phyloP scores from a whole-genome alignment of 192 early-diverging fungal species.

The Dissophora globulifera region DNA sequence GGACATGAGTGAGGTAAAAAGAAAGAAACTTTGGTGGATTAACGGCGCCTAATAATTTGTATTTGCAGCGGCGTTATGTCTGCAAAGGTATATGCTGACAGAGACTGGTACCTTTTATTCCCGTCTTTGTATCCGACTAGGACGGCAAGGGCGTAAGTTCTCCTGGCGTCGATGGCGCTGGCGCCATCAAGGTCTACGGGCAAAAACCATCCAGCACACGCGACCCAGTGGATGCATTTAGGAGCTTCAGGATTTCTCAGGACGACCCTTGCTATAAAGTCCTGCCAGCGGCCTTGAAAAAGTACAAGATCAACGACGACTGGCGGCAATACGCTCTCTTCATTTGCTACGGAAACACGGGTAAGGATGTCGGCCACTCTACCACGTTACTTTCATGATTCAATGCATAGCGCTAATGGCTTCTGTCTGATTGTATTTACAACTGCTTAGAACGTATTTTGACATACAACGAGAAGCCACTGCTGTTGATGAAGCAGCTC shows the following conservation, averaged over 20 bases:
- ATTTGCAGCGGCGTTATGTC: not conserved
- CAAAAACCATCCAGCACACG: conserved; percentile 66
- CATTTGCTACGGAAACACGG: conserved; percentile 78
- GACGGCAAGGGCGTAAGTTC: conserved; percentile 32
- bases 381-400: too few relatives aligned
- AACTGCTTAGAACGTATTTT: conserved; percentile 67
- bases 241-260: conserved; percentile 84
- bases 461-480: conserved; percentile 82
- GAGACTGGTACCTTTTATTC: too few relatives aligned
- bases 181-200: conserved; percentile 88
- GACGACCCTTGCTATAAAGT: conserved; percentile 88
- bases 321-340: conserved; percentile 89
- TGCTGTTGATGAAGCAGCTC: conserved; percentile 76
- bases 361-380: conserved; percentile 53
- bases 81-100: not conserved
- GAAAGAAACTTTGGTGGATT: too few relatives aligned
- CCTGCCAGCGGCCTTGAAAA: conserved; percentile 85
- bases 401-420: too few relatives aligned
- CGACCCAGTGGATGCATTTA: conserved; percentile 75
- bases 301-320: conserved; percentile 90
- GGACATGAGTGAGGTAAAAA: conserved; percentile 30
- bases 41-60: too few relatives aligned
- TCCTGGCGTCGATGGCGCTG: conserved; percentile 47
- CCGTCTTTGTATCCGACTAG: too few relatives aligned
- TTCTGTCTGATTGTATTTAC: too few relatives aligned